phyloP scores from a whole-genome alignment of 1,284 basidiomycete species.

The Rhodotorula sp. region DNA sequence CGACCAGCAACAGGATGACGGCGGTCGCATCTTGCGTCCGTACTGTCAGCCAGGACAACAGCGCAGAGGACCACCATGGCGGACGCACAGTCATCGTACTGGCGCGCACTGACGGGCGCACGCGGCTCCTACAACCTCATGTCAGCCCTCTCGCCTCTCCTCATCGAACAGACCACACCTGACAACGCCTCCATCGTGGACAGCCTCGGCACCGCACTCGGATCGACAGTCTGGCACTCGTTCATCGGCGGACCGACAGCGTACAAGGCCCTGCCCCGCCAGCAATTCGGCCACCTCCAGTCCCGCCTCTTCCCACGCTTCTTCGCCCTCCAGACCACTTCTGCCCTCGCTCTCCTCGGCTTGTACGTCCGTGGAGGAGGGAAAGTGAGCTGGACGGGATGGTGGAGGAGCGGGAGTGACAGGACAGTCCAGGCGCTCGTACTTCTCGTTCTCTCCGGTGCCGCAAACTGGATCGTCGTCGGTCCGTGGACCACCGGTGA shows the following conservation, averaged over 20 bases:
- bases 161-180: too few species aligned
- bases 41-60: too few species aligned
- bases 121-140: constrained; percentile 9
- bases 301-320: constrained; percentile 37
- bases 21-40: too few species aligned
- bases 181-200: background rate
- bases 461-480: constrained; percentile 34
- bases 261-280: constrained; percentile 35
- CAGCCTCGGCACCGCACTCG: constrained; percentile 28
- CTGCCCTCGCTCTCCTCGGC: constrained; percentile 19
- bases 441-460: constrained; percentile 22
- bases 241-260: constrained; percentile 34
- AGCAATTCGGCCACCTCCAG: constrained; percentile 42
- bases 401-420: background rate
- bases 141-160: constrained; percentile 2
- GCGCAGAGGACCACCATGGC: background rate
- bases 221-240: constrained; percentile 30
- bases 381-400: constrained; percentile 2
- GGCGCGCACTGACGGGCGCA: background rate
- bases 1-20: background rate
- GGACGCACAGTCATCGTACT: background rate
- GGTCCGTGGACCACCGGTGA: constrained; percentile 39
- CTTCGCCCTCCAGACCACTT: constrained; percentile 25
- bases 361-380: constrained; percentile 23
- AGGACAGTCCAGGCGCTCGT: constrained; percentile 31